A percentile compares a stretch with the other conserved stretches of the same genome.
phyloP scores from a whole-genome alignment of 805 yeast genomes.

The Ogataea methanolica region DNA sequence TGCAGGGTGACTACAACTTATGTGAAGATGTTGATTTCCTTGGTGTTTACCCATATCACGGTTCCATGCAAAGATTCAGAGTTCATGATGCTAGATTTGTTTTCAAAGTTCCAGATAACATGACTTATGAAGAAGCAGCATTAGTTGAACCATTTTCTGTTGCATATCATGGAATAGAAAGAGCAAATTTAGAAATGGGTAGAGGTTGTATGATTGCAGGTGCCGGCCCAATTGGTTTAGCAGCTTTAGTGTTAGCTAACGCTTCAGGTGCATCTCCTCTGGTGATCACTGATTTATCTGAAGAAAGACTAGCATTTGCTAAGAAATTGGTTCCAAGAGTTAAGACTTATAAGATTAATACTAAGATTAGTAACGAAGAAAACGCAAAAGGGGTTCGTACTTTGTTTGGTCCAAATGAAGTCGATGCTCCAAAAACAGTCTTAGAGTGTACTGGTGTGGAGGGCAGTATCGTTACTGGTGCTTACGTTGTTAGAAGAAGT shows the following conservation, averaged over 20 bases:
- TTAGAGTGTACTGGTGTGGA: conserved; percentile 56
- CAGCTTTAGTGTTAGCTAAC: conserved; percentile 41
- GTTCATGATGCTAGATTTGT: conserved; percentile 31
- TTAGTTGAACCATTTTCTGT: conserved; percentile 52
- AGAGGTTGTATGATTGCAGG: conserved; percentile 46
- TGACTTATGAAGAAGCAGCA: conserved; percentile 51
- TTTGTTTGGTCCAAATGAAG: conserved; percentile 33
- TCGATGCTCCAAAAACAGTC: conserved; percentile 37
- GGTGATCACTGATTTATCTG: conserved; percentile 45
- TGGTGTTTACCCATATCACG: conserved; percentile 35
- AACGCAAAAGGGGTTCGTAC: conserved; percentile 35
- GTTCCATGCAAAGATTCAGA: conserved; percentile 36
- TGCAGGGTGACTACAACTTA: conserved; percentile 37
- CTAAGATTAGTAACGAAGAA: conserved; percentile 27
- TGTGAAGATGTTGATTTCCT: conserved; percentile 35
- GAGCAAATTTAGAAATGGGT: conserved; percentile 43
- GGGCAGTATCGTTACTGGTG: conserved; percentile 41
- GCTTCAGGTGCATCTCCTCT: conserved; percentile 53
- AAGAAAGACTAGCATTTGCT: conserved; percentile 42
- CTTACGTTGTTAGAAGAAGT: conserved; percentile 42
- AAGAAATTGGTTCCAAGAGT: conserved; percentile 42
- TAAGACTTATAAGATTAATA: conserved; percentile 38
- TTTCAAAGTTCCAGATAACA: conserved; percentile 34
- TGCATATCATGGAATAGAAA: conserved; percentile 46
- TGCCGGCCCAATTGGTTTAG: conserved; percentile 60